Evolutionary conservation across 768 basidiomycete genomes (phyloP).

Genomic region (Ramaria sp.): DNA sequence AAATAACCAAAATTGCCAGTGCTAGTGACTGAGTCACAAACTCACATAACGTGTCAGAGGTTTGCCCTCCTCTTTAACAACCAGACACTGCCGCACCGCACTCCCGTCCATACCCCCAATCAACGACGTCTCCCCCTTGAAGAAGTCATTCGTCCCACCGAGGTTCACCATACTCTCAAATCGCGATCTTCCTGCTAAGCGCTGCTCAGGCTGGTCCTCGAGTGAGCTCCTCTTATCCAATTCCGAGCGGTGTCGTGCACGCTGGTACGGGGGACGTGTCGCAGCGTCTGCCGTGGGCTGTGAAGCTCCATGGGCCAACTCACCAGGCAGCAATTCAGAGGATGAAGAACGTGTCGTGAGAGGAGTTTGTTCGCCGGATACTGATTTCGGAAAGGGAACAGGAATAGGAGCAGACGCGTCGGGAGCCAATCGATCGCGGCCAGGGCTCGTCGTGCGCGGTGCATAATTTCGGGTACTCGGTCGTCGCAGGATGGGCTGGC

Average conservation of each 20-base stretch:
- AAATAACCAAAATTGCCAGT: background rate
- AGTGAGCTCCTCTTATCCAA: constrained; percentile 40
- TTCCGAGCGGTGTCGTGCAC: constrained; percentile 21
- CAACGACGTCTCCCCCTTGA: constrained; percentile 38
- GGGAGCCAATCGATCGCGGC: constrained; percentile 24
- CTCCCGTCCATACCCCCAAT: constrained; percentile 45
- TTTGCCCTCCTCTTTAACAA: constrained; percentile 76
- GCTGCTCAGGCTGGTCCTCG: constrained; percentile 44
- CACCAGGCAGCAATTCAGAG: constrained; percentile 10
- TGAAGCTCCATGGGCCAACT: background rate
- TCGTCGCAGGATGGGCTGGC: background rate
- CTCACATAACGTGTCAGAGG: constrained; percentile 73
- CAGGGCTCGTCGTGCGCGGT: background rate
- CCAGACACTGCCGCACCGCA: constrained; percentile 53
- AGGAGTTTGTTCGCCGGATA: constrained; percentile 32
- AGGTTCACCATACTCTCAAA: constrained; percentile 67
- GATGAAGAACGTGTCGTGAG: constrained; percentile 14
- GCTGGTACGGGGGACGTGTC: constrained; percentile 9
- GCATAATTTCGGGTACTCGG: background rate
- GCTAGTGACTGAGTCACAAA: background rate
- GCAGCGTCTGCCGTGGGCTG: background rate
- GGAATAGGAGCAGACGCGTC: constrained; percentile 48
- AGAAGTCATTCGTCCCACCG: constrained; percentile 50
- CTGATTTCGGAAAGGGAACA: constrained; percentile 50
- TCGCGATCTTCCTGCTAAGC: constrained; percentile 42